Evolutionary conservation across 2,329 filamentous ascomycete genomes (phyloP).

Genomic region (Ustulina deusta): DNA sequence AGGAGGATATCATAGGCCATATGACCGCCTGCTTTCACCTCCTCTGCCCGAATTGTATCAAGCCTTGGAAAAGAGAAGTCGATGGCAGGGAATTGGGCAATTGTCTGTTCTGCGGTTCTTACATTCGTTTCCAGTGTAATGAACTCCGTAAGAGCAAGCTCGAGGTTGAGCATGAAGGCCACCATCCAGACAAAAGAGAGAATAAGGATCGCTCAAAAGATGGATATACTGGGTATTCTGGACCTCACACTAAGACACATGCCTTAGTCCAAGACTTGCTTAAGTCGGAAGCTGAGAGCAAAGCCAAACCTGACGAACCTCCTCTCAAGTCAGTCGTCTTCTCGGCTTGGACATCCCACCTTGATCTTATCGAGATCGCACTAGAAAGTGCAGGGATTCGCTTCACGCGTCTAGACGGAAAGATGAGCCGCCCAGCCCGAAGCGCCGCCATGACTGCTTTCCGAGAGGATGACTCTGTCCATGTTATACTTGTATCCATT

Average conservation of each 20-base stretch:
- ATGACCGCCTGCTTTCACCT: constrained; percentile 92
- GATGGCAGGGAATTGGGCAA: constrained; percentile 59
- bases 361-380: constrained; percentile 90
- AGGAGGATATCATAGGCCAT: constrained; percentile 76
- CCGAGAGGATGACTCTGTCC: constrained; percentile 75
- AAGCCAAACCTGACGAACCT: constrained; percentile 70
- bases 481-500: constrained; percentile 91
- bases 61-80: constrained; percentile 67
- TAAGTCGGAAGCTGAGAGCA: constrained; percentile 71
- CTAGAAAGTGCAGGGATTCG: constrained; percentile 74
- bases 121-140: constrained; percentile 73
- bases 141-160: constrained; percentile 73
- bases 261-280: constrained; percentile 82
- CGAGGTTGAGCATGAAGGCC: constrained; percentile 67
- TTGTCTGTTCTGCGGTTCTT: constrained; percentile 77
- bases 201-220: constrained; percentile 57
- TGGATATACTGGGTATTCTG: constrained; percentile 77
- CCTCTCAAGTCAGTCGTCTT: constrained; percentile 96
- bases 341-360: constrained; percentile 93
- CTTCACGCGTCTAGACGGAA: constrained; percentile 88
- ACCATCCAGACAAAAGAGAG: constrained; percentile 56
- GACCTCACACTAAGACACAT: constrained; percentile 91
- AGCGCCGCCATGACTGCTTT: constrained; percentile 82
- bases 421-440: constrained; percentile 81
- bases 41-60: constrained; percentile 80